Evolutionary conservation across 176 grass and related monocot genomes (phyloP).

Genomic region (Musa itinerans): DNA sequence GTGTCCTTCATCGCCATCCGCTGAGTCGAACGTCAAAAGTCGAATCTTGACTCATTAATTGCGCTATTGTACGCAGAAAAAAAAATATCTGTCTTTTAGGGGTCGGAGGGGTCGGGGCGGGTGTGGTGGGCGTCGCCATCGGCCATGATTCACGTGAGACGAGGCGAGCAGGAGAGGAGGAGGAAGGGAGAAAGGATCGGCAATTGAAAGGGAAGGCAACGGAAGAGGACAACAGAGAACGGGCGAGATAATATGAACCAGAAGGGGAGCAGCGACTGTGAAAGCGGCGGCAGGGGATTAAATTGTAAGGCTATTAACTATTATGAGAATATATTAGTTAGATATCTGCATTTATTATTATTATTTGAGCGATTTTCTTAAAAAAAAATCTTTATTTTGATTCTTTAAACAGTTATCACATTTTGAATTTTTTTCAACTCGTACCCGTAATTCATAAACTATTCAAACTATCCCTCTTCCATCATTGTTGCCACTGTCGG

Average conservation of each 20-base stretch:
- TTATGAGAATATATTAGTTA: no score
- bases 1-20: constrained; percentile 12
- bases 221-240: neutral
- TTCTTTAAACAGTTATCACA: no score
- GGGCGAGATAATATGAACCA: neutral
- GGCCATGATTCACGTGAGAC: constrained; percentile 1
- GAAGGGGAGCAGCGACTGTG: no score
- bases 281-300: neutral
- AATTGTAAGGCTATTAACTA: neutral
- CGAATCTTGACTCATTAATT: neutral
- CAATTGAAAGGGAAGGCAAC: neutral
- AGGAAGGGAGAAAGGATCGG: neutral
- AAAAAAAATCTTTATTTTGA: no score
- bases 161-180: neutral
- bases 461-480: no score
- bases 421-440: no score
- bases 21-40: neutral
- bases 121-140: neutral
- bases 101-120: neutral
- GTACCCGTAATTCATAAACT: no score
- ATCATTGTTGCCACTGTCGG: no score
- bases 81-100: neutral
- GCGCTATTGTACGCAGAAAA: neutral
- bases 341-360: no score
- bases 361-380: no score